A percentile compares a stretch with the other conserved stretches of the same genome.
Evolutionary conservation across 1,139 yeast genomes (phyloP).

Genomic region (Magnusiomyces fungicola): DNA sequence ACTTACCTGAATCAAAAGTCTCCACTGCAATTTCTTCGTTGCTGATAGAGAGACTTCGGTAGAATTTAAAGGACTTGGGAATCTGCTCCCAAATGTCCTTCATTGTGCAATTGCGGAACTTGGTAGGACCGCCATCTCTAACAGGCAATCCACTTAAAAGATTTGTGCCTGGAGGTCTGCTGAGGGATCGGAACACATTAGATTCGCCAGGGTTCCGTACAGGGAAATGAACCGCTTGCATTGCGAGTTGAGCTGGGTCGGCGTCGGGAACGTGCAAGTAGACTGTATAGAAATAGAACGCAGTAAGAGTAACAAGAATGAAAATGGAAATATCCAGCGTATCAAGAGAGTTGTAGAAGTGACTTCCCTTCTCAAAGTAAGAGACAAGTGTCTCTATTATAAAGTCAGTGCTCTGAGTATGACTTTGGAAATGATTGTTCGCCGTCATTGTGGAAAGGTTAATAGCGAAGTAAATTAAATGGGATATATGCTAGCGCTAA

Average conservation of each 20-base stretch:
- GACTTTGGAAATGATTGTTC: too few relatives aligned
- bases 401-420: too few relatives aligned
- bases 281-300: not conserved
- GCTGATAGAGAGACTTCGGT: not conserved
- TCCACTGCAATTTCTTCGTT: not conserved
- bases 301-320: not conserved
- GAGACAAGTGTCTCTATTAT: too few relatives aligned
- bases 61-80: not conserved
- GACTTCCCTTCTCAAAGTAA: not conserved
- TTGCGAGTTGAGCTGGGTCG: not conserved
- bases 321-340: not conserved
- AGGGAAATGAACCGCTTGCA: not conserved
- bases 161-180: not conserved
- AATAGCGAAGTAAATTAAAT: too few relatives aligned
- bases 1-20: not conserved
- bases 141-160: not conserved
- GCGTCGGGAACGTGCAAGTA: not conserved
- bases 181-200: not conserved
- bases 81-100: not conserved
- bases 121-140: not conserved
- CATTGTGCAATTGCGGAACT: constrained; percentile 1
- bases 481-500: too few relatives aligned
- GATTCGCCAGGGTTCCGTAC: not conserved
- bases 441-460: too few relatives aligned
- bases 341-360: not conserved